Evolutionary conservation across 805 yeast species (phyloP).

Genomic region (Candida jianshihensis): DNA sequence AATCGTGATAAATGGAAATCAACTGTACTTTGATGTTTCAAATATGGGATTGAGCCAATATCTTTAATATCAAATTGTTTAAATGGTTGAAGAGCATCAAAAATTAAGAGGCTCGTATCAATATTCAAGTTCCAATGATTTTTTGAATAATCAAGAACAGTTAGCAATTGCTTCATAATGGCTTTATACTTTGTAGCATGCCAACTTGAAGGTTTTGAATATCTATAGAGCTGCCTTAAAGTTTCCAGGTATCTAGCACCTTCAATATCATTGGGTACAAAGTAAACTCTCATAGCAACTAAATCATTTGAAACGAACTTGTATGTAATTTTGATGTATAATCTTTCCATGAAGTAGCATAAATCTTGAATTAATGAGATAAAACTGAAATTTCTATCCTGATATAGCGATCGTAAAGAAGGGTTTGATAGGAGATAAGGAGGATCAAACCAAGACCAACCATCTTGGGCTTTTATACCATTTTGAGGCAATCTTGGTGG

Average conservation of each 20-base stretch:
- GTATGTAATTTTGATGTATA: conserved; percentile 37
- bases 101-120: conserved; percentile 7
- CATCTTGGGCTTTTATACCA: conserved; percentile 32
- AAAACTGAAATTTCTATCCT: conserved; percentile 11
- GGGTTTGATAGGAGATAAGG: conserved; percentile 24
- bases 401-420: conserved; percentile 5
- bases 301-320: conserved; percentile 13
- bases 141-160: conserved; percentile 35
- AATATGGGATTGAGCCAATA: conserved; percentile 11
- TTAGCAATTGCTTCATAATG: conserved; percentile 31
- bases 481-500: conserved; percentile 34
- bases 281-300: conserved; percentile 37
- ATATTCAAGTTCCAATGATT: conserved; percentile 27
- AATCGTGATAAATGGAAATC: conserved; percentile 31
- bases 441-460: conserved; percentile 54
- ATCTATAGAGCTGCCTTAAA: conserved; percentile 29
- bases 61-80: conserved; percentile 10
- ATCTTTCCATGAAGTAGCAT: conserved; percentile 35
- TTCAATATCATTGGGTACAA: conserved; percentile 37
- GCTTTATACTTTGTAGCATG: conserved; percentile 26
- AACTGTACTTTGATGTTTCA: conserved; percentile 11
- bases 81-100: conserved; percentile 13
- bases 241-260: conserved; percentile 27
- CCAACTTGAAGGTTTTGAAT: conserved; percentile 28
- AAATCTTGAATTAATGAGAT: conserved; percentile 29